Percentiles rank a stretch among this genome's conserved stretches.
These are phyloP conservation scores for Paramecium sexaurelia DNA, from an alignment of 73 alveolate genomes.

Conservation along the genomic window DNA sequence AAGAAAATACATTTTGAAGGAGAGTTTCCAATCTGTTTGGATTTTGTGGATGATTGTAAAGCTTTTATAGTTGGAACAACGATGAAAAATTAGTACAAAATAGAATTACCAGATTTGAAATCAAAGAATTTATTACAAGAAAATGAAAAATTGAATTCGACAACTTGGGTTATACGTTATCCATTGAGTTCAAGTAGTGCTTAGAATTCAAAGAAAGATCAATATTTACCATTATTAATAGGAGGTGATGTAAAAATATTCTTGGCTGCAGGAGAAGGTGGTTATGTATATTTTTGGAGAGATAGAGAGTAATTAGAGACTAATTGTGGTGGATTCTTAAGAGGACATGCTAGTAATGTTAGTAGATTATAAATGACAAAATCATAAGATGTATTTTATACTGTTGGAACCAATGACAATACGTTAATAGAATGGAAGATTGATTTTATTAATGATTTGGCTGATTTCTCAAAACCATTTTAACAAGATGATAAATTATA, in stretches of 20 bases:
- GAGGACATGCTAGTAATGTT: slow-evolving; percentile 82
- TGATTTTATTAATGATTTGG: slow-evolving; percentile 65
- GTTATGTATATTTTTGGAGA: slow-evolving; percentile 78
- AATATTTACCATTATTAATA: slow-evolving; percentile 44
- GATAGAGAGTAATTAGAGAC: slow-evolving; percentile 74
- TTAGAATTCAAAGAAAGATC: slow-evolving; percentile 39
- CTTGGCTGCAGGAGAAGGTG: slow-evolving; percentile 88
- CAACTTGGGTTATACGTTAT: slow-evolving; percentile 64
- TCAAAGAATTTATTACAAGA: slow-evolving; percentile 42
- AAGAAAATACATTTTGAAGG: slow-evolving; percentile 65
- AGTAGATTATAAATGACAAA: slow-evolving; percentile 69
- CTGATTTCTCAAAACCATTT: slow-evolving; percentile 69
- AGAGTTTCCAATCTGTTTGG: slow-evolving; percentile 60
- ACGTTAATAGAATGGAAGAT: slow-evolving; percentile 80
- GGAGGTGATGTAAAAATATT: slow-evolving; percentile 69
- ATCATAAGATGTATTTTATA: slow-evolving; percentile 71
- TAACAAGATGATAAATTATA: slow-evolving; percentile 56
- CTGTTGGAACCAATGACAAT: slow-evolving; percentile 77
- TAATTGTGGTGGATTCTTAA: slow-evolving; percentile 75
- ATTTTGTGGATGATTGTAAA: slow-evolving; percentile 66
- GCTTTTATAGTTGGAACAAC: slow-evolving; percentile 64
- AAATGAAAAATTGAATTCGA: slow-evolving; percentile 67
- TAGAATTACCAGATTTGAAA: slow-evolving; percentile 68
- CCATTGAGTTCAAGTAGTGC: slow-evolving; percentile 20
- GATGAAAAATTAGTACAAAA: slow-evolving; percentile 26